phyloP scores from a whole-genome alignment of 306 rosid species.

The Vigna nakashimae region DNA sequence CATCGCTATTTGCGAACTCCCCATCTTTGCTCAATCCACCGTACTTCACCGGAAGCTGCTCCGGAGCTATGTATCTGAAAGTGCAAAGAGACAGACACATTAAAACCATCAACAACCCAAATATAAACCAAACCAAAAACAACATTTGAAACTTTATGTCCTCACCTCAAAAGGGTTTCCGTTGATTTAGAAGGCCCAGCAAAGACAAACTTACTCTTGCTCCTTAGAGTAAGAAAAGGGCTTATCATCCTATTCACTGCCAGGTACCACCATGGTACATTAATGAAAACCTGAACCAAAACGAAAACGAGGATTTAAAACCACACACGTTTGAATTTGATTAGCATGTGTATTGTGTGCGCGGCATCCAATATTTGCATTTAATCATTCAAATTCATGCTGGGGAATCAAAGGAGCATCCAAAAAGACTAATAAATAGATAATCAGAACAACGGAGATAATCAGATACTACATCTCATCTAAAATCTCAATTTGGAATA shows the following conservation, averaged over 20 bases:
- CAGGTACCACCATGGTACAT: slow-evolving; percentile 91
- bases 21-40: slow-evolving; percentile 84
- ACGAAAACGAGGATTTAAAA: neutral
- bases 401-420: neutral
- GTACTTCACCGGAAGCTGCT: slow-evolving; percentile 75
- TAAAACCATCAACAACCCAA: neutral
- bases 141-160: slow-evolving; percentile 25
- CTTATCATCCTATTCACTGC: slow-evolving; percentile 80
- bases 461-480: neutral
- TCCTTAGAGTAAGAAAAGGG: slow-evolving; percentile 77
- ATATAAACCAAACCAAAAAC: neutral
- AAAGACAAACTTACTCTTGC: slow-evolving; percentile 80
- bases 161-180: slow-evolving; percentile 71
- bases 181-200: slow-evolving; percentile 84
- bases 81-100: neutral
- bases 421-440: neutral
- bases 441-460: neutral
- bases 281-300: slow-evolving; percentile 70
- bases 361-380: neutral
- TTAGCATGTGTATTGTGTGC: neutral
- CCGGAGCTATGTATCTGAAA: slow-evolving; percentile 74
- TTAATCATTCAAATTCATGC: neutral
- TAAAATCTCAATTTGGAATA: neutral
- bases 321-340: neutral
- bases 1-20: slow-evolving; percentile 64